These are phyloP conservation scores for Baeospora myosura DNA, from an alignment of 1,284 basidiomycete genomes.

Conservation along the genomic window DNA sequence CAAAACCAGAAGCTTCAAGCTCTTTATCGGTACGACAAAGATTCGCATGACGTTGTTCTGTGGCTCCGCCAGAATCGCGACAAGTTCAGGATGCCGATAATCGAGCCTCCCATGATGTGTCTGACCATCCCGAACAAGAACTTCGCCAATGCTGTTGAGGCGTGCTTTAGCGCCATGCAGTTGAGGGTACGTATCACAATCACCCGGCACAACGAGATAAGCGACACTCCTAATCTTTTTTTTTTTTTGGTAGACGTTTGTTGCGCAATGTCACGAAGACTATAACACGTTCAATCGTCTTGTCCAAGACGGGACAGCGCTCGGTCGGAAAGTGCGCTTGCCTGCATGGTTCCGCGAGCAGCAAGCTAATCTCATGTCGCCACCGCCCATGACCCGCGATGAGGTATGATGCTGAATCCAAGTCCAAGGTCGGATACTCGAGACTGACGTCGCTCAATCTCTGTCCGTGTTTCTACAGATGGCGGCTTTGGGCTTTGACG, in stretches of 20 bases:
- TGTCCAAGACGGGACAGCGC: conserved; percentile 56
- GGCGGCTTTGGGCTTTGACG: conserved; percentile 62
- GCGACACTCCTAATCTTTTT: conserved; percentile 2
- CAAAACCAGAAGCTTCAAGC: conserved; percentile 50
- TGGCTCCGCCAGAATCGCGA: conserved; percentile 73
- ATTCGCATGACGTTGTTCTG: conserved; percentile 59
- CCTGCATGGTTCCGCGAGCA: conserved; percentile 58
- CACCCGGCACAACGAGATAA: background rate
- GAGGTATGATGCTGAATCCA: conserved; percentile 37
- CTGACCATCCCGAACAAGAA: conserved; percentile 58
- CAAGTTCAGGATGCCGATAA: conserved; percentile 74
- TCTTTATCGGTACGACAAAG: conserved; percentile 44
- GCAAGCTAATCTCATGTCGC: conserved; percentile 25
- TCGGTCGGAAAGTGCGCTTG: conserved; percentile 49
- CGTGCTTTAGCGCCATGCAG: conserved; percentile 52
- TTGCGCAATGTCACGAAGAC: conserved; percentile 82
- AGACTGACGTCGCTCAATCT: background rate
- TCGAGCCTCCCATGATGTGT: conserved; percentile 76
- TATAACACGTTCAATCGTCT: conserved; percentile 62
- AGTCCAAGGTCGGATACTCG: background rate
- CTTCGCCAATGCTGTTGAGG: conserved; percentile 72
- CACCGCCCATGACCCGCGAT: conserved; percentile 48
- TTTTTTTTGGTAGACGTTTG: conserved; percentile 58
- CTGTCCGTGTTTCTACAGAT: conserved; percentile 40
- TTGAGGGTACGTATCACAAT: conserved; percentile 44